Percentiles rank a stretch among this genome's conserved stretches.
Evolutionary conservation across 208 protist genomes (phyloP).

Genomic region (Herpetomonas tarakana): DNA sequence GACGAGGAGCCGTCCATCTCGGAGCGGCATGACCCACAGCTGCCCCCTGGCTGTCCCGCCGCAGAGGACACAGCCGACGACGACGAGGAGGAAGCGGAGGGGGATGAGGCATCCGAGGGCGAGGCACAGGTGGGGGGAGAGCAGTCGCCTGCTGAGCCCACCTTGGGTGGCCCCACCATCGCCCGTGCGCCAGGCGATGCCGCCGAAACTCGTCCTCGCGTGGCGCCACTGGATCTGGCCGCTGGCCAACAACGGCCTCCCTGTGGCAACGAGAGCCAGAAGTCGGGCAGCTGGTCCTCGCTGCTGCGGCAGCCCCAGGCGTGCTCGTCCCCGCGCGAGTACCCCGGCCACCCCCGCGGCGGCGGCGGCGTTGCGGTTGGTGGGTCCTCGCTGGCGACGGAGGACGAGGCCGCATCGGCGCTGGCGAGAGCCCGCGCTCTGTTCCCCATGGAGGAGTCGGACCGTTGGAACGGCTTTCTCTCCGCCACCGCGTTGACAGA

Average conservation of each 20-base stretch:
- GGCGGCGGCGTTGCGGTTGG: no score
- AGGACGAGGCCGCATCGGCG: not conserved
- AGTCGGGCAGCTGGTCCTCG: not conserved
- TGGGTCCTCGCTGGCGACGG: not conserved
- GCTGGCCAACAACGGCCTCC: no score
- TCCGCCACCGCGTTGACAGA: not conserved
- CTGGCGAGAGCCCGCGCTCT: not conserved
- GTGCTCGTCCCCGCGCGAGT: slow-evolving; percentile 2
- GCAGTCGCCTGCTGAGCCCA: no score
- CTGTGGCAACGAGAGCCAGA: not conserved
- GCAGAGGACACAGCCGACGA: not conserved
- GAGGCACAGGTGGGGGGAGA: no score
- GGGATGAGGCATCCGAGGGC: no score
- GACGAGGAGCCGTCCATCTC: not conserved
- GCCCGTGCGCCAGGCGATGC: no score
- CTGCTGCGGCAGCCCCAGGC: not conserved
- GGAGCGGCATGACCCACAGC: slow-evolving; percentile 1
- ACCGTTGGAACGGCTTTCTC: not conserved
- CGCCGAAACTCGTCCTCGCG: no score
- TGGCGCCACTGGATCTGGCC: no score
- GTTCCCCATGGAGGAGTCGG: not conserved
- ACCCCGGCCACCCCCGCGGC: not conserved
- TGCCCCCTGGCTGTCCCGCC: not conserved
- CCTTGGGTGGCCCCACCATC: no score
- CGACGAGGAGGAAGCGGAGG: no score